Base-by-base conservation (phyloP, 176 grass and related monocot species). In the Eragrostis nindensis region DNA sequence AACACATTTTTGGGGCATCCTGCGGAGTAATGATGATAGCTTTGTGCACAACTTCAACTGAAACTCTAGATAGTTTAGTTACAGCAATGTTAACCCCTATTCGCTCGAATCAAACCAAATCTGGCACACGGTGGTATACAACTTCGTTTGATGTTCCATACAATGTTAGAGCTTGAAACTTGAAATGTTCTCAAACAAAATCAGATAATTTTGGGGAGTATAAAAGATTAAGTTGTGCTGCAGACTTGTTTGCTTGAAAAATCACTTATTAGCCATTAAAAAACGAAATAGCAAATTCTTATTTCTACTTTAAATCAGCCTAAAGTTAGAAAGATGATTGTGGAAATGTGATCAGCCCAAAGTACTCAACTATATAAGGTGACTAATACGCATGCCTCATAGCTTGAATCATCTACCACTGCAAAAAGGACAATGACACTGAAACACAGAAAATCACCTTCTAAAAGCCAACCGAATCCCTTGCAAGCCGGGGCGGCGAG, bases 381-480 rank as follows among this genome's bases (percentile, higher is more conserved):
- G 19, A 69, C 43, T 42, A 62, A 43, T 56, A 68, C 26, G 48
- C 17, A 52, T 53, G 45, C 8, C 38, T 38, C 65, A 63, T 27
- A 63, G 53, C 24, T 18, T 22, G 55, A 47, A 8, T 16, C 56
- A 80, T 79, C 29, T 49, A 62, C 21, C 10, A 71, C 56, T 41
- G n/a, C 40, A 27, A 70, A 53, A 39, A 85, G 25, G 3, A 13
- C 5, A 73, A 42, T 45, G 46, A 13, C 12, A 74, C 1, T 57
- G 50, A 30, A 61, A 18, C 18, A 5, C 72, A 17, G 18, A 2
- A 53, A 79, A 27, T 75, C 85, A 98, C 95, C 95, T 87, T 94
- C 90, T 45, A 87, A 84, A 5, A 94, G 86, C 95, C 92, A 91
- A 21, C 90, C 90, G 72, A 86, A 88, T 4, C 92, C 74, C 74